A percentile compares a stretch with the other conserved stretches of the same genome.
Evolutionary conservation across 1,284 basidiomycete species (phyloP).

Genomic region (Pseudozyma tsukubaensis): DNA sequence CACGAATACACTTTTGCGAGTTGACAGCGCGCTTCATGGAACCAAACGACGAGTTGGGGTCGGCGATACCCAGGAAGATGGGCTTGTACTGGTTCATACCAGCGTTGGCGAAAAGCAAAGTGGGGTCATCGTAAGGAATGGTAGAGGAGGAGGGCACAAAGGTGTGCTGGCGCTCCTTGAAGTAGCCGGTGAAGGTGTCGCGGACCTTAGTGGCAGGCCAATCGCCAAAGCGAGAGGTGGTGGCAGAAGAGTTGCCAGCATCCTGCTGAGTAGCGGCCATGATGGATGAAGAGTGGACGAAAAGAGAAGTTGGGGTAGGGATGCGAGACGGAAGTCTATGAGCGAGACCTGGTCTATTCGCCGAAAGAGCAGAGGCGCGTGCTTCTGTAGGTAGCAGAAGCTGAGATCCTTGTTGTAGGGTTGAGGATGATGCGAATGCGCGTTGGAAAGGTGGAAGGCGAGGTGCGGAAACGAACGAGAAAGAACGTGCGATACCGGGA

Average conservation of each 20-base stretch:
- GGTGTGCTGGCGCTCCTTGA: conserved; percentile 81
- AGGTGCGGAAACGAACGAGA: conserved; percentile 5
- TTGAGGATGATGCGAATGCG: conserved; percentile 10
- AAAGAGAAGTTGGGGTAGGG: background rate
- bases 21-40: conserved; percentile 94
- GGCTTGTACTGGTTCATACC: conserved; percentile 79
- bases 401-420: background rate
- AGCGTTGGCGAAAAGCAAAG: conserved; percentile 96
- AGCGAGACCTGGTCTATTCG: background rate
- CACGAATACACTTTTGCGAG: conserved; percentile 96
- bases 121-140: conserved; percentile 90
- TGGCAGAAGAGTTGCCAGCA: conserved; percentile 25
- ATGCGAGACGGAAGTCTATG: background rate
- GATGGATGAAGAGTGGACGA: conserved; percentile 5
- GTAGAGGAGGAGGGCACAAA: conserved; percentile 94
- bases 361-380: background rate
- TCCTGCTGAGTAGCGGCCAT: conserved; percentile 37
- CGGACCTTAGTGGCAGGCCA: conserved; percentile 80
- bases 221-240: conserved; percentile 69
- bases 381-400: conserved; percentile 6
- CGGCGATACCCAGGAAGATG: conserved; percentile 94
- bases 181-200: conserved; percentile 82
- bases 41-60: conserved; percentile 87
- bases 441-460: conserved; percentile 8
- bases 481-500: conserved; percentile 25